phyloP scores from a whole-genome alignment of 1,139 yeast genomes.

The Scheffersomyces illinoinensis region DNA sequence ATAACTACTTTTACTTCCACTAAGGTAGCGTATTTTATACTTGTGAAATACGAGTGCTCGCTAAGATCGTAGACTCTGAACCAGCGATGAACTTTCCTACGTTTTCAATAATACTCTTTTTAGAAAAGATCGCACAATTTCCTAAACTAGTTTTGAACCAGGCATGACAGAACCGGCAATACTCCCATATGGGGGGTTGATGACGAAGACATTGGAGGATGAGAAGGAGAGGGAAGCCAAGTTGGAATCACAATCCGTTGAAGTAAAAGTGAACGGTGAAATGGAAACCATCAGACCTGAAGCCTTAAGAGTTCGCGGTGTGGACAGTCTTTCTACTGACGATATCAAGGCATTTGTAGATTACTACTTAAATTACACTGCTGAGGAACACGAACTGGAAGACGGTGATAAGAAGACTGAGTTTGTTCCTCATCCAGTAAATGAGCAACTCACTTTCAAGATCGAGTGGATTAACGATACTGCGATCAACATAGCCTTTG shows the following conservation, averaged over 20 bases:
- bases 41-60: background rate
- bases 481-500: constrained; percentile 55
- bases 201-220: constrained; percentile 42
- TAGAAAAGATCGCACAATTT: background rate
- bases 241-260: constrained; percentile 35
- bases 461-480: constrained; percentile 75
- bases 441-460: constrained; percentile 37
- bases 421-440: constrained; percentile 22
- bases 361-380: constrained; percentile 44
- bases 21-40: background rate
- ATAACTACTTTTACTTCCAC: no score
- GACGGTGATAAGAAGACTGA: constrained; percentile 14
- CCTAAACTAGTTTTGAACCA: background rate
- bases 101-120: no score
- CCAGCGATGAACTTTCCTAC: no score
- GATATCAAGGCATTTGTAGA: constrained; percentile 61
- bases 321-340: constrained; percentile 64
- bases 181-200: constrained; percentile 47
- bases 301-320: constrained; percentile 60
- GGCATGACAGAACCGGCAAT: constrained; percentile 34
- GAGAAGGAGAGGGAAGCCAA: constrained; percentile 34
- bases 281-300: constrained; percentile 42
- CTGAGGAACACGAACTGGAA: constrained; percentile 16
- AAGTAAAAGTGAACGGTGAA: constrained; percentile 33
- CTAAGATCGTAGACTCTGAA: background rate